Conservation (phyloP, 2,329 filamentous ascomycete species). For the Lomentospora prolificans region DNA sequence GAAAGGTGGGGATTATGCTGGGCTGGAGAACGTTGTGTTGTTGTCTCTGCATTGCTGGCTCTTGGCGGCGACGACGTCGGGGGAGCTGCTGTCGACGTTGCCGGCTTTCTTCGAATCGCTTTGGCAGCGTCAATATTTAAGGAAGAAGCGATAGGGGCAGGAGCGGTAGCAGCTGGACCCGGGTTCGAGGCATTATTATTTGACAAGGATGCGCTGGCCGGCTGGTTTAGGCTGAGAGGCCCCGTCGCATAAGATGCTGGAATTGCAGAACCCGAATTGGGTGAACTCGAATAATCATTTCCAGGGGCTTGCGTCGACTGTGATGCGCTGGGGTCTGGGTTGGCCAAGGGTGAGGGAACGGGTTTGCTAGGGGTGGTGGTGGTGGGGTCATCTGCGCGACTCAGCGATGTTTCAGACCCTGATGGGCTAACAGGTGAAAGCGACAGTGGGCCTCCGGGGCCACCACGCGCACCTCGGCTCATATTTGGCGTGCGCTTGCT, state of each 20-base stretch:
- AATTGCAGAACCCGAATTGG: slow-evolving; percentile 19
- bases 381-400: slow-evolving; percentile 11
- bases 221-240: background rate
- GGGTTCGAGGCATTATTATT: slow-evolving; percentile 7
- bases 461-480: slow-evolving; percentile 9
- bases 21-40: slow-evolving; percentile 9
- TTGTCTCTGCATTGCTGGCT: slow-evolving; percentile 9
- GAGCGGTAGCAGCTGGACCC: slow-evolving; percentile 10
- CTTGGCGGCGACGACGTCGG: slow-evolving; percentile 12
- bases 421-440: slow-evolving; percentile 22
- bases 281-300: slow-evolving; percentile 21
- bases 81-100: slow-evolving; percentile 19
- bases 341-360: slow-evolving; percentile 11
- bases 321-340: slow-evolving; percentile 3
- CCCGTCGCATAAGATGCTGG: slow-evolving; percentile 15
- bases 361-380: slow-evolving; percentile 24
- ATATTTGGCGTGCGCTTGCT: slow-evolving; percentile 26
- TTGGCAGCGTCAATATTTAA: slow-evolving; percentile 15
- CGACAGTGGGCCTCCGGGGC: slow-evolving; percentile 6
- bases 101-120: slow-evolving; percentile 36
- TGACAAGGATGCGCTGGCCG: background rate
- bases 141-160: slow-evolving; percentile 5
- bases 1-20: slow-evolving; percentile 22
- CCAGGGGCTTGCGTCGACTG: slow-evolving; percentile 18
- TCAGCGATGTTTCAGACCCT: slow-evolving; percentile 24